A percentile compares a stretch with the other conserved stretches of the same genome.
Conservation (phyloP, 176 grass and related monocot species). For the Triticum monococcum region DNA sequence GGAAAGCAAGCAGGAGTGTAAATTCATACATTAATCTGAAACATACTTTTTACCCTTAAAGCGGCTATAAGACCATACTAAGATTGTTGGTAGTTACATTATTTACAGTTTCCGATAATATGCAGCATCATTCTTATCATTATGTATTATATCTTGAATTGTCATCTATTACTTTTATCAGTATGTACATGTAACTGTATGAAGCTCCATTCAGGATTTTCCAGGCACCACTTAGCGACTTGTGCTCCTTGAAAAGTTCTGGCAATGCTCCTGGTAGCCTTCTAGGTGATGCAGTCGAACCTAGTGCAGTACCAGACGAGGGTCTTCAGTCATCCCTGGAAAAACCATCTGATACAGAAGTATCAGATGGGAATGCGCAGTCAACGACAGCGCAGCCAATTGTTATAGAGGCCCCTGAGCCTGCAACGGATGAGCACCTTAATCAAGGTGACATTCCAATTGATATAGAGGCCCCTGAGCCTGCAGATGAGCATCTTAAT, state of each 20-base stretch:
- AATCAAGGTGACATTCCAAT: conserved; percentile 39
- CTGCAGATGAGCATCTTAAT: conserved; percentile 42
- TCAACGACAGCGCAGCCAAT: conserved; percentile 14
- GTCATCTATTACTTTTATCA: not conserved
- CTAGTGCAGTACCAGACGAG: conserved; percentile 23
- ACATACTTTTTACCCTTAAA: not conserved
- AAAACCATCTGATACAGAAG: conserved; percentile 11
- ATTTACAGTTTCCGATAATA: not conserved
- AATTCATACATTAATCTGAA: not conserved
- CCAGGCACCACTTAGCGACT: conserved; percentile 57
- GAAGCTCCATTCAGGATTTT: conserved; percentile 66
- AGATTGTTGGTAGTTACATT: not conserved
- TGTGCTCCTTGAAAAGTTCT: conserved; percentile 49
- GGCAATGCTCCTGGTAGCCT: conserved; percentile 21
- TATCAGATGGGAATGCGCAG: conserved; percentile 11
- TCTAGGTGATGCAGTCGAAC: not conserved
- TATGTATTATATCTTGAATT: not conserved
- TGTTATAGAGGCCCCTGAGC: conserved; percentile 32
- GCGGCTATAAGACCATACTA: not conserved
- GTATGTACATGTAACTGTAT: conserved; percentile 4
- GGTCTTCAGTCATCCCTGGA: not conserved
- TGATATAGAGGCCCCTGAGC: conserved; percentile 33
- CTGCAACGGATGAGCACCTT: conserved; percentile 41
- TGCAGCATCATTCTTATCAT: not conserved
- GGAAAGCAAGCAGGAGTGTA: not conserved